These are phyloP conservation scores for Hippophae rhamnoides DNA, from an alignment of 306 rosid genomes.

Conservation along the genomic window DNA sequence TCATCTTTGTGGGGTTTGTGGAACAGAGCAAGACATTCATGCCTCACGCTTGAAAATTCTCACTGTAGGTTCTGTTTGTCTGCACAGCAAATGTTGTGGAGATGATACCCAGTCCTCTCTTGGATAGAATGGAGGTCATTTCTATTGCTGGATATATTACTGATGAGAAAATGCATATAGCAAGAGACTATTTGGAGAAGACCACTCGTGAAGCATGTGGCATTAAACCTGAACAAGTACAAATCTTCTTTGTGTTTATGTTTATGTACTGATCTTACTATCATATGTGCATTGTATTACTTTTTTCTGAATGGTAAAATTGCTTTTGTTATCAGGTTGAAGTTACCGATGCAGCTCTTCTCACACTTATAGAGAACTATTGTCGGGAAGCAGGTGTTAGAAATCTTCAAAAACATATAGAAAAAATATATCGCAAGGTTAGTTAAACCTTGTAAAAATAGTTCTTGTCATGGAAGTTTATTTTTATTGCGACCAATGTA, in stretches of 20 bases:
- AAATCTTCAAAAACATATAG: slow-evolving; percentile 93
- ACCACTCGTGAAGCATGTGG: slow-evolving; percentile 90
- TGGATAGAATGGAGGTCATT: slow-evolving; percentile 96
- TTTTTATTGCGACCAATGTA: no score
- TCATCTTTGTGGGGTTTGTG: no score
- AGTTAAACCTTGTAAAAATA: slow-evolving; percentile 7
- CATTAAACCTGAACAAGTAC: slow-evolving; percentile 74
- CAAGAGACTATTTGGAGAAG: slow-evolving; percentile 94
- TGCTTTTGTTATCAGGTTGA: slow-evolving; percentile 49
- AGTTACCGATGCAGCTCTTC: slow-evolving; percentile 80
- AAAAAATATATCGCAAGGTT: slow-evolving; percentile 93
- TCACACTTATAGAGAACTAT: slow-evolving; percentile 72
- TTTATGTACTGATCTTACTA: neutral
- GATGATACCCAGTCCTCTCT: slow-evolving; percentile 84
- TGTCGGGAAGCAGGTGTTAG: slow-evolving; percentile 91
- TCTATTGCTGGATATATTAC: slow-evolving; percentile 91
- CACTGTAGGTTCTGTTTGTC: slow-evolving; percentile 89
- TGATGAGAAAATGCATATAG: slow-evolving; percentile 98
- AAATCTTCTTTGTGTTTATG: slow-evolving; percentile 1
- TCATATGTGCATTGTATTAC: neutral
- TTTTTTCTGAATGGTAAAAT: neutral
- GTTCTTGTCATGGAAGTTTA: no score
- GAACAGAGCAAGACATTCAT: neutral
- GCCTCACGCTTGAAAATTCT: slow-evolving; percentile 19
- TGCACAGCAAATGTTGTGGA: slow-evolving; percentile 96